Evolutionary conservation across 257 asterid genomes (phyloP).

Genomic region (Hygrophila difformis): DNA sequence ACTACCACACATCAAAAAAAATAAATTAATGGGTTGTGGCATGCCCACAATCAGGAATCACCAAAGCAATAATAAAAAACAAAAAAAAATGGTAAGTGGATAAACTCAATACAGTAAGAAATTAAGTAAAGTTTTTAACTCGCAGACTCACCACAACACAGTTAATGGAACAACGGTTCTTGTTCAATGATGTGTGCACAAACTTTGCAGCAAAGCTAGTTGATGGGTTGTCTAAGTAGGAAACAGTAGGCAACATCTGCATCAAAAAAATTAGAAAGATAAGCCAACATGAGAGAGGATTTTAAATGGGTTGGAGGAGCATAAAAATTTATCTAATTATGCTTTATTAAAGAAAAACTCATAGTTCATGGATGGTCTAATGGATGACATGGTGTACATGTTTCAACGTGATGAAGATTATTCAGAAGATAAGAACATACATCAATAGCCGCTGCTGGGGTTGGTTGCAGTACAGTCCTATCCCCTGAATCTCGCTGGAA

Average conservation of each 20-base stretch:
- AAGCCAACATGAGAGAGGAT: slow-evolving; percentile 8
- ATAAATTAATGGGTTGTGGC: too few relatives aligned
- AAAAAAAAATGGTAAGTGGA: too few relatives aligned
- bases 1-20: too few relatives aligned
- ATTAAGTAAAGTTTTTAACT: too few relatives aligned
- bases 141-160: slow-evolving; percentile 87
- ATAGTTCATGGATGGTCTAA: neutral
- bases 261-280: slow-evolving; percentile 17
- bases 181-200: slow-evolving; percentile 93
- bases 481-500: slow-evolving; percentile 90
- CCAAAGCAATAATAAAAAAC: too few relatives aligned
- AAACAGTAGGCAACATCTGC: slow-evolving; percentile 90
- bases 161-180: slow-evolving; percentile 91
- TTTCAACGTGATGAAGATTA: slow-evolving; percentile 4
- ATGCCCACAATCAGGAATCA: too few relatives aligned
- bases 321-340: neutral
- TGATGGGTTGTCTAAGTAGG: slow-evolving; percentile 84
- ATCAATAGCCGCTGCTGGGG: slow-evolving; percentile 96
- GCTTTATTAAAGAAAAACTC: neutral
- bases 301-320: slow-evolving; percentile 3
- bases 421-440: slow-evolving; percentile 36
- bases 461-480: slow-evolving; percentile 87
- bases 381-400: slow-evolving; percentile 9
- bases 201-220: slow-evolving; percentile 95
- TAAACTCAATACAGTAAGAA: too few relatives aligned